Evolutionary conservation across 352 stramenopile genomes (phyloP).

Genomic region (Thraustotheca clavata): DNA sequence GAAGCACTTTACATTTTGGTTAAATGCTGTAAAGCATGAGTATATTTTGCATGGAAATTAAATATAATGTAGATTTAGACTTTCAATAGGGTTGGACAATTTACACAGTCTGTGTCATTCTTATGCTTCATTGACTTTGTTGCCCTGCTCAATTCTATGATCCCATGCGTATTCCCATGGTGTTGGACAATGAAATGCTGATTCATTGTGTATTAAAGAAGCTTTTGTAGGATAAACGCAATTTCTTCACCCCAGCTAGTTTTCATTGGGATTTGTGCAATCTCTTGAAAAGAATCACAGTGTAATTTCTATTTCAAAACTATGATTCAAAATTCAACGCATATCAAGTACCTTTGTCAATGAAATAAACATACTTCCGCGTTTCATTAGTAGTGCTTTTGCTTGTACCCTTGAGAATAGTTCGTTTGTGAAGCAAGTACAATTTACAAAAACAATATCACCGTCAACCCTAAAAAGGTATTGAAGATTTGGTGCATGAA

Average conservation of each 20-base stretch:
- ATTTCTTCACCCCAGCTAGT: constrained; percentile 2
- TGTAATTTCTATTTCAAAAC: background rate
- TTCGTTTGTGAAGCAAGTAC: constrained; percentile 2
- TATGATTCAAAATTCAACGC: background rate
- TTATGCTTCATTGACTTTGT: too few species aligned
- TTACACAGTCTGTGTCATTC: too few species aligned
- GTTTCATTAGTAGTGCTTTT: background rate
- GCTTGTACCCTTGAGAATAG: background rate
- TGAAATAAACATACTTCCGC: background rate
- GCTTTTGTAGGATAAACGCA: background rate
- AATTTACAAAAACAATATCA: constrained; percentile 19
- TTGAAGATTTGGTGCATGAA: background rate
- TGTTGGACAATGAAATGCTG: too few species aligned
- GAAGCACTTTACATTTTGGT: too few species aligned
- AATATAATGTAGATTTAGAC: too few species aligned
- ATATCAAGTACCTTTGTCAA: background rate
- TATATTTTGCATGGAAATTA: too few species aligned
- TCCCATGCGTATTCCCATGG: too few species aligned
- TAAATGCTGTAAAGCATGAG: too few species aligned
- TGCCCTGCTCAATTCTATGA: too few species aligned
- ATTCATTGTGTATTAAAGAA: too few species aligned
- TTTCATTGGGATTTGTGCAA: background rate
- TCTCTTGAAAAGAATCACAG: background rate
- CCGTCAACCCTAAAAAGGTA: background rate
- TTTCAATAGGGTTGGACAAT: too few species aligned